Percentiles rank a stretch among this genome's conserved stretches.
These are phyloP conservation scores for Letharia columbiana DNA, from an alignment of 495 filamentous ascomycete species.

Conservation along the genomic window DNA sequence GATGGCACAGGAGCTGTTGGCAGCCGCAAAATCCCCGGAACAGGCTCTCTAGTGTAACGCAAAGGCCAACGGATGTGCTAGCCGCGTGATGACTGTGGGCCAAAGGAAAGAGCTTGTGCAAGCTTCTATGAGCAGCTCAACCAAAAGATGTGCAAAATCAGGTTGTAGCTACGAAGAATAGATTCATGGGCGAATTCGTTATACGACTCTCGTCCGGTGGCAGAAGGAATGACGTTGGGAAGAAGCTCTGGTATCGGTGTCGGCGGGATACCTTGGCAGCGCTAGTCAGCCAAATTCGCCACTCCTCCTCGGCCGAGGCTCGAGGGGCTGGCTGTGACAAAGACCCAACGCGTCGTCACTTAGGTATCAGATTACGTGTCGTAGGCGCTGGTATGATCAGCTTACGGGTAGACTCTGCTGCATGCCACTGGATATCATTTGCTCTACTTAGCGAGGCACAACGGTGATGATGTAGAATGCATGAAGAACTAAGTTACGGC, in stretches of 20 bases:
- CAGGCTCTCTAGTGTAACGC: not conserved
- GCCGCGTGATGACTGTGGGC: not conserved
- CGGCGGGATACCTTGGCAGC: not conserved
- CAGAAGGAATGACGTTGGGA: not conserved
- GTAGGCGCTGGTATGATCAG: not conserved
- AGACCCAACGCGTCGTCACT: not conserved
- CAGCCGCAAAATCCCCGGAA: not conserved
- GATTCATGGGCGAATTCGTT: not conserved
- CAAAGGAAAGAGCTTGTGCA: not conserved
- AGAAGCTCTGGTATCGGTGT: not conserved
- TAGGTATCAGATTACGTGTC: not conserved
- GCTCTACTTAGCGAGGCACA: no score
- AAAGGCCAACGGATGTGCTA: not conserved
- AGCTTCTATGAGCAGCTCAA: not conserved
- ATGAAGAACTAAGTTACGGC: no score
- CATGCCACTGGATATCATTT: not conserved
- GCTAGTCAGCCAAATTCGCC: not conserved
- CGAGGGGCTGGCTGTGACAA: not conserved
- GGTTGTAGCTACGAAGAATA: not conserved
- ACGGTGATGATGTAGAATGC: no score
- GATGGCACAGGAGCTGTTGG: slow-evolving; percentile 1
- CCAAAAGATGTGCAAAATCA: not conserved
- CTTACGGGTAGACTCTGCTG: not conserved
- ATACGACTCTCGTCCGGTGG: not conserved
- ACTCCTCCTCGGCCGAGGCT: not conserved